These are phyloP conservation scores for Chlorencoelia australis DNA, from an alignment of 2,329 filamentous ascomycete genomes.

Conservation along the genomic window DNA sequence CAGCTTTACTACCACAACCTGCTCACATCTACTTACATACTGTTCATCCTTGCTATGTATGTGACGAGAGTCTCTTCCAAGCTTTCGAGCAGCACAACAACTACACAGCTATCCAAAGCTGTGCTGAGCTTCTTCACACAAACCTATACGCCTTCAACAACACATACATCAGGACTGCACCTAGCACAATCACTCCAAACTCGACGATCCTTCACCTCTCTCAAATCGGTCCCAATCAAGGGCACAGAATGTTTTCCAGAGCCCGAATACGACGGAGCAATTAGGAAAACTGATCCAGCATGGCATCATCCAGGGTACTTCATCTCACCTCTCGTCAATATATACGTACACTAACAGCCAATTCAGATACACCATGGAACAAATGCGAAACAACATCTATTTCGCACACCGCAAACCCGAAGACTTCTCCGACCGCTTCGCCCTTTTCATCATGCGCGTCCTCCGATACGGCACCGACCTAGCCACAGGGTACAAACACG, in stretches of 20 bases:
- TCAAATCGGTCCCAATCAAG: constrained; percentile 16
- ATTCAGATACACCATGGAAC: constrained; percentile 58
- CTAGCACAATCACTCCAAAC: constrained; percentile 9
- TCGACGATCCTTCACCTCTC: constrained; percentile 22
- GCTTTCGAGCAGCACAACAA: constrained; percentile 17
- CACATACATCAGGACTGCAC: constrained; percentile 10
- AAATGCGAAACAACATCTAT: constrained; percentile 62
- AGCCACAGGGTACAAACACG: constrained; percentile 71
- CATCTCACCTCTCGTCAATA: background rate
- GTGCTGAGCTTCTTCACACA: constrained; percentile 18
- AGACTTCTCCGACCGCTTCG: constrained; percentile 66
- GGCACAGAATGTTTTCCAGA: constrained; percentile 24
- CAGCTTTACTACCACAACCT: no score
- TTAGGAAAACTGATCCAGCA: constrained; percentile 51
- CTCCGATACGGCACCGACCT: constrained; percentile 73
- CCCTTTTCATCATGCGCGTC: constrained; percentile 65
- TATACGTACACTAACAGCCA: background rate
- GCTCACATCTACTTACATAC: background rate
- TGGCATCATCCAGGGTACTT: constrained; percentile 41
- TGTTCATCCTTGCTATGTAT: constrained; percentile 17
- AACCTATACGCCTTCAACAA: constrained; percentile 11
- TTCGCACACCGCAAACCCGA: constrained; percentile 69
- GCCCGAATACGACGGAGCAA: constrained; percentile 27
- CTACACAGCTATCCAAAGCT: constrained; percentile 20
- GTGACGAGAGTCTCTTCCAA: constrained; percentile 19